Evolutionary conservation across 164 flowering plant genomes (phyloP).

Genomic region (Aristolochia californica): DNA sequence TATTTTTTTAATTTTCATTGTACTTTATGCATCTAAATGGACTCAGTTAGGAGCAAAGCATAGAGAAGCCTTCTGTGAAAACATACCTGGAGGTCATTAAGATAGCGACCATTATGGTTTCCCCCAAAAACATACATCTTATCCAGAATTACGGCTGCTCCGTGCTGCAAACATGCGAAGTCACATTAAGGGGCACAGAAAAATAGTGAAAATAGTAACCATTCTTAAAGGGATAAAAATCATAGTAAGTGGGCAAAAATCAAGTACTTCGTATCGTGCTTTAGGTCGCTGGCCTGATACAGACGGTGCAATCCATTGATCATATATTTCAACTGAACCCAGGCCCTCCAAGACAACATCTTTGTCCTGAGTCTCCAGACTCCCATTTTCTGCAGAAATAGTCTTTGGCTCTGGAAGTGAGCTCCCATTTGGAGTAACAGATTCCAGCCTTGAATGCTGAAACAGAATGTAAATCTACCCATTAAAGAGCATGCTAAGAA

Average conservation of each 20-base stretch:
- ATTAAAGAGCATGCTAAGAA: background rate
- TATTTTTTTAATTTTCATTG: too few species aligned
- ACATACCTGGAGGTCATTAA: slow-evolving; percentile 89
- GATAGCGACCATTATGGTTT: slow-evolving; percentile 97
- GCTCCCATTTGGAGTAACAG: slow-evolving; percentile 52
- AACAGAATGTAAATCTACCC: slow-evolving; percentile 12
- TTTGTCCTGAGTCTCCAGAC: slow-evolving; percentile 65
- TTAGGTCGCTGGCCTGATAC: slow-evolving; percentile 79
- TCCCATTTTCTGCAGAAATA: slow-evolving; percentile 63
- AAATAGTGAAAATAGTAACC: too few species aligned
- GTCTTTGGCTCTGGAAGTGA: slow-evolving; percentile 53
- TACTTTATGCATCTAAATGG: too few species aligned
- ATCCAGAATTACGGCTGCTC: slow-evolving; percentile 79
- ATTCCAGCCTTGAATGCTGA: slow-evolving; percentile 40
- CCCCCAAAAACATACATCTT: slow-evolving; percentile 96
- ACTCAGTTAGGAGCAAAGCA: too few species aligned
- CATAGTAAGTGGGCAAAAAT: slow-evolving; percentile 1
- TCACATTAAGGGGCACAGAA: background rate
- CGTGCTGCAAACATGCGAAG: slow-evolving; percentile 53
- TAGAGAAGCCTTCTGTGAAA: background rate
- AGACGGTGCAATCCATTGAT: slow-evolving; percentile 84
- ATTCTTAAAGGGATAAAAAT: too few species aligned
- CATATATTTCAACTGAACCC: slow-evolving; percentile 68
- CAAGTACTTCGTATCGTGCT: slow-evolving; percentile 82
- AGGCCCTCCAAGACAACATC: slow-evolving; percentile 74